Percentiles rank a stretch among this genome's conserved stretches.
Evolutionary conservation across 176 grass and related monocot genomes (phyloP).

Genomic region (Carex kokanica): DNA sequence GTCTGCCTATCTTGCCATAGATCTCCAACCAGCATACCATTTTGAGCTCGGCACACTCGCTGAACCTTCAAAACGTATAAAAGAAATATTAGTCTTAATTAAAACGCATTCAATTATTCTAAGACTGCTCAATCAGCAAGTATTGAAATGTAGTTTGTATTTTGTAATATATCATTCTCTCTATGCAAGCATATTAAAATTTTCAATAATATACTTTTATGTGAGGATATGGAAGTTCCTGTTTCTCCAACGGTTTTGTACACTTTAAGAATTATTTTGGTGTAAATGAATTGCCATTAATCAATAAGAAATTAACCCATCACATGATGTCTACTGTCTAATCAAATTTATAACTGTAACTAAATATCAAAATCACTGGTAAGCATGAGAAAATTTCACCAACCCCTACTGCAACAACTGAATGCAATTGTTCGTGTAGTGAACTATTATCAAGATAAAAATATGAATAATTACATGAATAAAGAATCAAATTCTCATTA

Average conservation of each 20-base stretch:
- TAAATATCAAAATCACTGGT: neutral
- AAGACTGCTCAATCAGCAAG: neutral
- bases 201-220: neutral
- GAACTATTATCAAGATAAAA: neutral
- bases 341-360: neutral
- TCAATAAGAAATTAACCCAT: neutral
- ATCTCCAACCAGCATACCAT: slow-evolving; percentile 68
- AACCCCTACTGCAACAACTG: neutral
- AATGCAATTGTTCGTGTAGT: neutral
- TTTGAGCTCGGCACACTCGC: slow-evolving; percentile 31
- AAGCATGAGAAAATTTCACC: neutral
- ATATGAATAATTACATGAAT: neutral
- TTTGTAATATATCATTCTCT: neutral
- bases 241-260: neutral
- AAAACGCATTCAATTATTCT: neutral
- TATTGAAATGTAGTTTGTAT: neutral
- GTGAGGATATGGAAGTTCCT: neutral
- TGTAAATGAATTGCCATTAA: neutral
- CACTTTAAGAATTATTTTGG: neutral
- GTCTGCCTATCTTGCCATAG: slow-evolving; percentile 38
- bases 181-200: neutral
- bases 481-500: neutral
- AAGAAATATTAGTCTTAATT: neutral
- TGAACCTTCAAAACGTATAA: slow-evolving; percentile 30
- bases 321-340: neutral